Evolutionary conservation across 768 basidiomycete species (phyloP).

Genomic region (Mycena floridula): DNA sequence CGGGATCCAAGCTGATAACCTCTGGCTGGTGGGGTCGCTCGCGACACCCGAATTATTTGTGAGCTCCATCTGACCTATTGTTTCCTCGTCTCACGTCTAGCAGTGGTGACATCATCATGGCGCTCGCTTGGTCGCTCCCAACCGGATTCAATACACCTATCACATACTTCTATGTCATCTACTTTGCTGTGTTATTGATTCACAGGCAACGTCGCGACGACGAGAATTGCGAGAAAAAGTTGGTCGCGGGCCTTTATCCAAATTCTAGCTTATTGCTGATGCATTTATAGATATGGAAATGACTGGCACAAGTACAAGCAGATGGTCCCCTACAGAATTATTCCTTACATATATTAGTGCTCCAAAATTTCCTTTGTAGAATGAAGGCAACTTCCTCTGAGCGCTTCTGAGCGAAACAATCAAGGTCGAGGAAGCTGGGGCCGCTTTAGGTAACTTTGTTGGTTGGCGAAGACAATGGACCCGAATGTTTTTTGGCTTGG

Average conservation of each 20-base stretch:
- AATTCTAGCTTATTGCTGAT: not conserved
- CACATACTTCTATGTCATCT: conserved; percentile 90
- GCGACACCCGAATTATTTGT: conserved; percentile 90
- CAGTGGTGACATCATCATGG: conserved; percentile 86
- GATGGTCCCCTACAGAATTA: conserved; percentile 78
- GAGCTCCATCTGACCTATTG: conserved; percentile 13
- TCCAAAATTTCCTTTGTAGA: too few relatives aligned
- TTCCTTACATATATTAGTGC: conserved; percentile 73
- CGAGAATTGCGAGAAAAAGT: conserved; percentile 87
- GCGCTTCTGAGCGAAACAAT: too few relatives aligned
- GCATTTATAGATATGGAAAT: conserved; percentile 67
- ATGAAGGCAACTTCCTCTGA: too few relatives aligned
- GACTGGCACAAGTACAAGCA: conserved; percentile 92
- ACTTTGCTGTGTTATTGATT: conserved; percentile 83
- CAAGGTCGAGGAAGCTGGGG: too few relatives aligned
- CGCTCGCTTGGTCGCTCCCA: conserved; percentile 89
- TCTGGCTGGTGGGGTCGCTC: conserved; percentile 97
- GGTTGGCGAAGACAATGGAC: too few relatives aligned
- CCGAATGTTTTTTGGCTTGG: too few relatives aligned
- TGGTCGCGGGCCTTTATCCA: conserved; percentile 17
- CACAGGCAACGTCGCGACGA: conserved; percentile 91
- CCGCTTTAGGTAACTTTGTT: too few relatives aligned
- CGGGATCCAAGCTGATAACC: conserved; percentile 87
- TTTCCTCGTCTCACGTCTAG: not conserved
- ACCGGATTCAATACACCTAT: conserved; percentile 89